Evolutionary conservation across 345 rosid genomes (phyloP).

Genomic region (Hibiscus mutabilis): DNA sequence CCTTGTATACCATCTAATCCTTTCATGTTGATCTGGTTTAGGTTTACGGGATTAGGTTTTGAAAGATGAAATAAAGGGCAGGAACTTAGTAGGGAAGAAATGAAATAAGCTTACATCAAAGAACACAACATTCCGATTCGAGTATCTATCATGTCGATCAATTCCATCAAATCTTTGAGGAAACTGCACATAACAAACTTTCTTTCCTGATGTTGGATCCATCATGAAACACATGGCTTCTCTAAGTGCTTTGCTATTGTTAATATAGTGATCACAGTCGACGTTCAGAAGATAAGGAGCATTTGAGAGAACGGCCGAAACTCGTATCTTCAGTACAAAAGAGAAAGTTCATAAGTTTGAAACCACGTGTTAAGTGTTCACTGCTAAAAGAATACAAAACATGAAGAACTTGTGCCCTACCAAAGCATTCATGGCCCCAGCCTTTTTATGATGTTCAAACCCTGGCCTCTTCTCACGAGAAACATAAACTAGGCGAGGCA

Average conservation of each 20-base stretch:
- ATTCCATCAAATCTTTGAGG: conserved; percentile 99
- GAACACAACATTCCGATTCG: conserved; percentile 92
- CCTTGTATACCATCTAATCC: conserved; percentile 97
- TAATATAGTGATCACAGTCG: conserved; percentile 92
- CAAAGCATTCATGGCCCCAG: conserved; percentile 98
- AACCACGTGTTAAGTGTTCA: neutral
- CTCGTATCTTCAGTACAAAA: conserved; percentile 54
- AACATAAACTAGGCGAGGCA: conserved; percentile 87
- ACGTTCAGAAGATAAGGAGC: conserved; percentile 92
- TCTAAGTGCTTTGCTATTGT: conserved; percentile 89
- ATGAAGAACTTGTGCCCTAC: conserved; percentile 27
- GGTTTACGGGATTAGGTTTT: conserved; percentile 8
- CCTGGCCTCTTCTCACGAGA: conserved; percentile 99
- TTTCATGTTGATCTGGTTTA: conserved; percentile 88
- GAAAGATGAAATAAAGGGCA: neutral
- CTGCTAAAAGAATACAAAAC: neutral
- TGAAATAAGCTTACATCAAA: conserved; percentile 67
- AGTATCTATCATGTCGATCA: conserved; percentile 93
- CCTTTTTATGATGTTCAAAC: conserved; percentile 97
- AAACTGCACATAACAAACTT: conserved; percentile 93
- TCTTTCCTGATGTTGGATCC: conserved; percentile 88
- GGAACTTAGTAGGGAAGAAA: neutral
- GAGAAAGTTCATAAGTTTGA: conserved; percentile 1
- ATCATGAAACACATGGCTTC: conserved; percentile 99
- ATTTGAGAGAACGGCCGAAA: conserved; percentile 87